Percentiles rank a stretch among this genome's conserved stretches.
These are phyloP conservation scores for Pseudogymnoascus sp. DNA, from an alignment of 2,329 filamentous ascomycete genomes.

Conservation along the genomic window DNA sequence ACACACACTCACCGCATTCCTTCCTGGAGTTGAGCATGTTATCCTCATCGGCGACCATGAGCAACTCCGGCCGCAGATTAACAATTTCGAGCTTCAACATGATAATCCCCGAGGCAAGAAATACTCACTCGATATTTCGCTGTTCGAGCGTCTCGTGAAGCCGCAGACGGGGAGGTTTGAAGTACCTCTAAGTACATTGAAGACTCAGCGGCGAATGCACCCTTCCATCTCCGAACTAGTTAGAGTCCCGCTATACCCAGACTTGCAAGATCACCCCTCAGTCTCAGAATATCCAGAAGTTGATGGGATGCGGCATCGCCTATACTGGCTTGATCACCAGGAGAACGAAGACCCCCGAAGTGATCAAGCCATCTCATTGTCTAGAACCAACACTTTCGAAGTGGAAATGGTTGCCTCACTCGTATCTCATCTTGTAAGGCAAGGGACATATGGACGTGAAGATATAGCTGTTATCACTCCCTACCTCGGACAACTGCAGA, in stretches of 20 bases:
- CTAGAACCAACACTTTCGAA: conserved; percentile 53
- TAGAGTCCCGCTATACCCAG: conserved; percentile 46
- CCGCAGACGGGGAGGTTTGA: conserved; percentile 16
- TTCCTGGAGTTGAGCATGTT: conserved; percentile 29
- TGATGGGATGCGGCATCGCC: conserved; percentile 40
- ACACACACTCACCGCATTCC: conserved; percentile 31
- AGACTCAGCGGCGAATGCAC: conserved; percentile 57
- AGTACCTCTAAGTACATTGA: conserved; percentile 33
- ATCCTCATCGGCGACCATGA: conserved; percentile 37
- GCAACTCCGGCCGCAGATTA: conserved; percentile 32
- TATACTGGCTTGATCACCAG: conserved; percentile 57
- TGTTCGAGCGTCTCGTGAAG: conserved; percentile 43
- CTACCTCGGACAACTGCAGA: conserved; percentile 49
- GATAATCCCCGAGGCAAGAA: conserved; percentile 9
- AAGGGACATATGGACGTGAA: conserved; percentile 49
- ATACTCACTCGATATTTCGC: conserved; percentile 39
- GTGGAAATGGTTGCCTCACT: conserved; percentile 53
- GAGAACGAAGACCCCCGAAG: conserved; percentile 42
- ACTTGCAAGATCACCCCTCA: conserved; percentile 40
- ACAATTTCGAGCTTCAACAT: conserved; percentile 15
- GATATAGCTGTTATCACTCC: conserved; percentile 66
- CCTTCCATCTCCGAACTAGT: conserved; percentile 53
- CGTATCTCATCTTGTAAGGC: conserved; percentile 54
- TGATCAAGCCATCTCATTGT: conserved; percentile 47
- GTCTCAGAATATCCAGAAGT: conserved; percentile 38